Base-by-base conservation (phyloP, 2,329 filamentous ascomycete species). In the Aspergillus vadensis region DNA sequence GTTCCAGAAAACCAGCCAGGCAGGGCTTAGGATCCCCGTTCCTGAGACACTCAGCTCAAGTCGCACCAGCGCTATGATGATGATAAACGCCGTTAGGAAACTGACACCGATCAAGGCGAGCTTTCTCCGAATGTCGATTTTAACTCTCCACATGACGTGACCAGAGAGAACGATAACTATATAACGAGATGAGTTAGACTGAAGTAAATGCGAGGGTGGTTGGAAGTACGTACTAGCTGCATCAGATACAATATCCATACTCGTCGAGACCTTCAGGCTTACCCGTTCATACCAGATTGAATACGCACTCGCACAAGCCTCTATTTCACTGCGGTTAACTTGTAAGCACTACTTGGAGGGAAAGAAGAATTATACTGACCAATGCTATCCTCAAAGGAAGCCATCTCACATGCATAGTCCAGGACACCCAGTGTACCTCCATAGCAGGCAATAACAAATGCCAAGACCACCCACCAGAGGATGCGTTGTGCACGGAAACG, bases 31-130 rank as follows among this genome's bases (percentile, higher is more conserved):
- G 8, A 60, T 49, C 2, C 58, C 52, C 1, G 36, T 27, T 1
- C 39, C 53, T 36, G 38, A 44, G 1, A 47, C 44, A 2, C 44
- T 47, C 3, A 44, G 36, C 7, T 57, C 17, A 8, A 60, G 27
- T 5, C 58, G 58, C 14, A 60, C 25, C 3, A 60, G n/a, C 6
- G 53, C 32, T 8, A 57, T 50, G 12, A 36, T 32, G 44, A 59
- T 59, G 7, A 59, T 59, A 19, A 59, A 59, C 1, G 57, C 57
- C 23, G 57, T 59, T 32, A 59, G 27, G 8, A 57, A 32, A n/a
- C 58, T 60, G 21, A 57, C 44, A 2, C 53, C 58, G 5, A 60
- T 51, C 19, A 60, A 44, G 3, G 58, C 58, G 9, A 56, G 17
- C 25, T 60, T 60, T 38, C 25, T 41, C 6, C 8, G 10, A 8